These are phyloP conservation scores for Dictyostelium capitatum DNA, from an alignment of 78 protist genomes.

Conservation along the genomic window DNA sequence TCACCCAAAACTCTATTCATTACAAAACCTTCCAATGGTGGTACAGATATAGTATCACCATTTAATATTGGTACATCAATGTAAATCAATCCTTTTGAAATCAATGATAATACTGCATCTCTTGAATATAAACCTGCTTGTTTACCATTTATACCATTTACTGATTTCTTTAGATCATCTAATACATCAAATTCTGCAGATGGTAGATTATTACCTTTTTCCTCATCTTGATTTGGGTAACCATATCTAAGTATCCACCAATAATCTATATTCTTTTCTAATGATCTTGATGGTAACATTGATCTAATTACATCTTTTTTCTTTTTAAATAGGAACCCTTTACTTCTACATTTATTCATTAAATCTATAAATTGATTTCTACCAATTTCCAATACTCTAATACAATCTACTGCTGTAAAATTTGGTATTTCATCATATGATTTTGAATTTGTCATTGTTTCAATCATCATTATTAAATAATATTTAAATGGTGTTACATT, in stretches of 20 bases:
- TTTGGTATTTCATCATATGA: constrained; percentile 88
- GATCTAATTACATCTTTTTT: constrained; percentile 67
- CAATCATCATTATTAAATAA: constrained; percentile 87
- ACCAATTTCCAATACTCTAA: constrained; percentile 83
- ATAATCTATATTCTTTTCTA: constrained; percentile 76
- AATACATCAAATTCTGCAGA: constrained; percentile 32
- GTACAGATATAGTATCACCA: constrained; percentile 83
- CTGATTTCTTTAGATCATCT: constrained; percentile 2
- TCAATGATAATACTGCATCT: constrained; percentile 44
- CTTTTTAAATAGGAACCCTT: constrained; percentile 81
- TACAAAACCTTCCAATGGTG: constrained; percentile 95
- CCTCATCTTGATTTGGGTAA: constrained; percentile 24
- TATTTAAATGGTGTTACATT: constrained; percentile 83
- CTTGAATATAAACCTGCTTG: constrained; percentile 74
- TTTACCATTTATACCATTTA: neutral
- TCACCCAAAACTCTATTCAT: constrained; percentile 95
- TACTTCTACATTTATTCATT: constrained; percentile 82
- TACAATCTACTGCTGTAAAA: constrained; percentile 87
- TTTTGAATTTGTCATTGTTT: constrained; percentile 81
- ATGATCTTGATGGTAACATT: constrained; percentile 58
- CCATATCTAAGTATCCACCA: constrained; percentile 79
- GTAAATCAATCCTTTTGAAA: constrained; percentile 70
- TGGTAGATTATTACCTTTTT: constrained; percentile 2
- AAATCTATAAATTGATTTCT: constrained; percentile 86
- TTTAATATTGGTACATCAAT: constrained; percentile 74